phyloP scores from a whole-genome alignment of 441 rosid species.

The Eutrema salsugineum region DNA sequence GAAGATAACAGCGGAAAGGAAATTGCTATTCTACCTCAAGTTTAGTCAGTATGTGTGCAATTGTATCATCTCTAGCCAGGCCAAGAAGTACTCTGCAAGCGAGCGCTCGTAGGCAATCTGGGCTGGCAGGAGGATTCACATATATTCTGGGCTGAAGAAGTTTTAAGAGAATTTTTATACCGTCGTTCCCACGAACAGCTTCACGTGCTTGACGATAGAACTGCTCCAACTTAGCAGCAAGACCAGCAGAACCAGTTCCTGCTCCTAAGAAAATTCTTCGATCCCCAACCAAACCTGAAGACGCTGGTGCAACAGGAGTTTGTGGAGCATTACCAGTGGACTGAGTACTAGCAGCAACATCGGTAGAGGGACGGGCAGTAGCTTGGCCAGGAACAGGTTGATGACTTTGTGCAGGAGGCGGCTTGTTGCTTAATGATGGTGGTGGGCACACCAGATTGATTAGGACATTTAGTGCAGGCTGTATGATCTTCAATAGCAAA shows the following conservation, averaged over 20 bases:
- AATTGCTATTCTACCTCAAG: conserved; percentile 65
- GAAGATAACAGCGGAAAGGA: neutral
- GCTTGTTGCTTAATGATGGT: conserved; percentile 94
- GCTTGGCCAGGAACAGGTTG: conserved; percentile 51
- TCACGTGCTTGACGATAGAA: conserved; percentile 98
- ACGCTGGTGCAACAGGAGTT: conserved; percentile 46
- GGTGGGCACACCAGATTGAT: conserved; percentile 98
- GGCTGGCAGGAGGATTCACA: conserved; percentile 79
- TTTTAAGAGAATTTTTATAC: conserved; percentile 95
- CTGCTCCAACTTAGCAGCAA: conserved; percentile 98
- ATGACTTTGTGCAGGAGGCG: conserved; percentile 67
- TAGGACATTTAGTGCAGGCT: conserved; percentile 89
- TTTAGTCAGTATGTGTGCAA: conserved; percentile 96
- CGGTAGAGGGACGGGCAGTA: conserved; percentile 42
- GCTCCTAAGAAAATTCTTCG: conserved; percentile 93
- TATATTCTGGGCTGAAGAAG: conserved; percentile 91
- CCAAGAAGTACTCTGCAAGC: conserved; percentile 98
- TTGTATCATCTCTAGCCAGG: conserved; percentile 94
- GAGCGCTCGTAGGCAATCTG: conserved; percentile 94
- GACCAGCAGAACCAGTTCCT: conserved; percentile 97
- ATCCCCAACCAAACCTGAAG: conserved; percentile 98
- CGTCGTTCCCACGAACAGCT: conserved; percentile 93
- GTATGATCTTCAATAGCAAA: conserved; percentile 69
- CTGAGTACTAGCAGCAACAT: conserved; percentile 40
- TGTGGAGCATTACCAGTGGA: conserved; percentile 48